Conservation (phyloP, 305 asterid species). For the Solanum hybrid region DNA sequence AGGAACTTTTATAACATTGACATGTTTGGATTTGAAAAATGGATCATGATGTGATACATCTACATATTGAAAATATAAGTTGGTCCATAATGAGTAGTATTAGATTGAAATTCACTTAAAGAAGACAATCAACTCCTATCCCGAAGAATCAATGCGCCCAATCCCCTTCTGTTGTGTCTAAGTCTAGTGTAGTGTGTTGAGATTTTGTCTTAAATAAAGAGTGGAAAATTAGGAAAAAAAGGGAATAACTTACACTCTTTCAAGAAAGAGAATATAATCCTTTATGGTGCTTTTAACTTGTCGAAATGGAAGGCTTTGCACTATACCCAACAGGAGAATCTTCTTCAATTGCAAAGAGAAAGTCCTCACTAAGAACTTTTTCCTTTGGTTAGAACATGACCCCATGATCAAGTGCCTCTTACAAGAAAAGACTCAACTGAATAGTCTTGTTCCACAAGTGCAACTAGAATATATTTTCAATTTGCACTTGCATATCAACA, state of each 20-base stretch:
- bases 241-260: neutral
- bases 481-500: neutral
- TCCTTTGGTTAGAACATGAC: neutral
- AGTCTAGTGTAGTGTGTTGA: neutral
- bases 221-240: neutral
- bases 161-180: neutral
- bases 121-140: neutral
- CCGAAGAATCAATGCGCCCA: neutral
- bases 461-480: neutral
- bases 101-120: neutral
- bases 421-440: neutral
- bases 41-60: neutral
- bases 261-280: neutral
- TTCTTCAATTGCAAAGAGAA: neutral
- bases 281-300: neutral
- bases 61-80: neutral
- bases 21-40: neutral
- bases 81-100: neutral
- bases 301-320: neutral
- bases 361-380: neutral
- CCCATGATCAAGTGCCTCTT: neutral
- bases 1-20: neutral
- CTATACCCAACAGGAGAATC: neutral
- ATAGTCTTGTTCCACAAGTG: neutral
- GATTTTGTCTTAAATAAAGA: neutral